phyloP scores from a whole-genome alignment of 2,329 filamentous ascomycete genomes.

The Xylaria hypoxylon region DNA sequence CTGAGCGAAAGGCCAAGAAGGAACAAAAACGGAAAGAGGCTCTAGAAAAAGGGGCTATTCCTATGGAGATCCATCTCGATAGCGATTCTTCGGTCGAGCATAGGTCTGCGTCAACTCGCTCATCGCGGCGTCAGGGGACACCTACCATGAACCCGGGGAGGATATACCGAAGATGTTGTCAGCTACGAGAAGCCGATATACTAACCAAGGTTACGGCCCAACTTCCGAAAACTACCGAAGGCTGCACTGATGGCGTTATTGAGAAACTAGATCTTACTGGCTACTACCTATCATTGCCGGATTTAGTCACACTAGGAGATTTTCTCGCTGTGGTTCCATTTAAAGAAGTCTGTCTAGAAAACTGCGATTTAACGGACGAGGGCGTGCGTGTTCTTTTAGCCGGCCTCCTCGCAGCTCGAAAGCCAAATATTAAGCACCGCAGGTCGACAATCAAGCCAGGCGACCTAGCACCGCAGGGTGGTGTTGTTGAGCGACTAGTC shows the following conservation, averaged over 20 bases:
- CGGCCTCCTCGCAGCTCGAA: constrained; percentile 83
- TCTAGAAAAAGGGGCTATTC: constrained; percentile 87
- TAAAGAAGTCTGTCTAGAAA: constrained; percentile 85
- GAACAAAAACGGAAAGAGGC: constrained; percentile 87
- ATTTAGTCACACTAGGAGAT: constrained; percentile 89
- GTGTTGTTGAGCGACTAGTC: constrained; percentile 86
- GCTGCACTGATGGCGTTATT: constrained; percentile 77
- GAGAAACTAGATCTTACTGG: constrained; percentile 85
- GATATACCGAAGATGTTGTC: constrained; percentile 94
- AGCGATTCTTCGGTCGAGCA: constrained; percentile 67
- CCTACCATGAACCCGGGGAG: constrained; percentile 92
- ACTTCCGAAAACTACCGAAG: constrained; percentile 77
- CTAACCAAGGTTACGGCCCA: constrained; percentile 93
- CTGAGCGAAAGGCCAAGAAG: constrained; percentile 90
- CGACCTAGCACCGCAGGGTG: constrained; percentile 64
- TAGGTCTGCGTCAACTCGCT: constrained; percentile 44
- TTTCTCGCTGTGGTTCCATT: constrained; percentile 95
- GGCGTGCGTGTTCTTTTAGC: constrained; percentile 87
- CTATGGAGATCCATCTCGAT: constrained; percentile 82
- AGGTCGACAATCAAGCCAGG: constrained; percentile 56
- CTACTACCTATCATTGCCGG: constrained; percentile 83
- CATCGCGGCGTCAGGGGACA: constrained; percentile 68
- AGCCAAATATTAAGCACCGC: constrained; percentile 66
- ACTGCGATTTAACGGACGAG: constrained; percentile 88
- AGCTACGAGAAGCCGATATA: constrained; percentile 91